phyloP scores from a whole-genome alignment of 495 filamentous ascomycete genomes.

The Apodospora peruviana region DNA sequence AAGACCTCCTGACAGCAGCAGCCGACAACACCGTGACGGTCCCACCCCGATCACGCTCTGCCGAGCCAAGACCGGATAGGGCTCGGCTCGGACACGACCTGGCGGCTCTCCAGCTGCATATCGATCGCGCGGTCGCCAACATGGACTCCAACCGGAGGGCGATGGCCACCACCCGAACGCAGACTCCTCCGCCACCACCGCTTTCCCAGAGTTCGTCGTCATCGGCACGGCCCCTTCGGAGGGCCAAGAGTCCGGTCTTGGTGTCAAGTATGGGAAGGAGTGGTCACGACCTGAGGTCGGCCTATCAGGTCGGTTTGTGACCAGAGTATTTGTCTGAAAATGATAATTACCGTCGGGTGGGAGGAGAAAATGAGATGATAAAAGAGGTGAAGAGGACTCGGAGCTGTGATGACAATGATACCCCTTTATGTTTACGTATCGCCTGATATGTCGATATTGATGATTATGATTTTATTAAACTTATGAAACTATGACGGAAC shows the following conservation, averaged over 20 bases:
- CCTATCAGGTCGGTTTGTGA: neutral
- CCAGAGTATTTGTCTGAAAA: neutral
- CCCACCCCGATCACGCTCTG: constrained; percentile 2
- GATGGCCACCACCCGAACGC: neutral
- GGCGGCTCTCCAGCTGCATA: constrained; percentile 1
- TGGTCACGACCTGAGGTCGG: neutral
- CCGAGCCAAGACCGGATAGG: constrained; percentile 7
- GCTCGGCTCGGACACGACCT: neutral
- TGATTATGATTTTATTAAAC: no score
- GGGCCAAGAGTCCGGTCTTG: neutral
- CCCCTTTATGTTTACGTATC: no score
- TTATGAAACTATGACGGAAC: no score
- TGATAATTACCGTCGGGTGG: no score
- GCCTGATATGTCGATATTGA: no score
- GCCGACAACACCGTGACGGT: neutral
- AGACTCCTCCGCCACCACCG: neutral
- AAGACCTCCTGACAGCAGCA: neutral
- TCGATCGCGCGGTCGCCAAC: neutral
- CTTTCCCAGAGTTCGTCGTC: neutral
- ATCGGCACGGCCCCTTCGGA: neutral
- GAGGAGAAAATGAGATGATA: no score
- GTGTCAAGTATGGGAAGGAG: neutral
- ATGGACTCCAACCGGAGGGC: neutral
- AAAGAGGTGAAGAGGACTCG: no score
- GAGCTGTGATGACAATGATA: neutral